Conservation (phyloP, 148 eudicot genomes). For the Persicaria tinctoria region DNA sequence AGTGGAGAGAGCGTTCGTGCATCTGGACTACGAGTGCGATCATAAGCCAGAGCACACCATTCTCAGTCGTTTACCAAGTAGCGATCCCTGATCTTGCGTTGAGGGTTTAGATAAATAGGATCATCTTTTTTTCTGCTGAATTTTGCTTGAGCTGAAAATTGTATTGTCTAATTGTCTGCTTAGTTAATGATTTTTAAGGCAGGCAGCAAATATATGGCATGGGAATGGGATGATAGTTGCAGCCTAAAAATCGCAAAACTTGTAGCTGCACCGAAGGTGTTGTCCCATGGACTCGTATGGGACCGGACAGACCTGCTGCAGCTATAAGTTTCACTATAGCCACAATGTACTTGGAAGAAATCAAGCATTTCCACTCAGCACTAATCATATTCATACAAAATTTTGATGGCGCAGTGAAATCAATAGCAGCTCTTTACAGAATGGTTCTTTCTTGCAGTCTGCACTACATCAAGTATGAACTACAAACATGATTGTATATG, state of each 20-base stretch:
- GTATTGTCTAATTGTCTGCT: not conserved
- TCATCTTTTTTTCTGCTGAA: not conserved
- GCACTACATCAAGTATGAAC: slow-evolving; percentile 6
- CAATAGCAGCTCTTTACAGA: not conserved
- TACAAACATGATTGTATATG: not conserved
- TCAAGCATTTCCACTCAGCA: not conserved
- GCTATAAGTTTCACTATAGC: not conserved
- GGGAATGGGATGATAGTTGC: not conserved
- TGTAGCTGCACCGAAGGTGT: not conserved
- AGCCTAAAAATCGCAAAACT: not conserved
- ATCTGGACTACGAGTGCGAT: slow-evolving; percentile 79
- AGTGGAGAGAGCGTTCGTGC: slow-evolving; percentile 94
- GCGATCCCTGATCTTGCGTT: slow-evolving; percentile 42
- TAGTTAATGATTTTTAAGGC: not conserved
- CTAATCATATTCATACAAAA: not conserved
- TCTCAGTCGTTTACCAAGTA: slow-evolving; percentile 66
- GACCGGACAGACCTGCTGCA: not conserved
- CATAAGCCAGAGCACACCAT: slow-evolving; percentile 94
- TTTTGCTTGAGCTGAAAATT: no score
- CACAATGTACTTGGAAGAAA: not conserved
- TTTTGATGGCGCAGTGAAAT: slow-evolving; percentile 4
- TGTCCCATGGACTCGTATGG: no score
- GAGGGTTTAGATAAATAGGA: not conserved
- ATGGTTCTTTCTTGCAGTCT: not conserved
- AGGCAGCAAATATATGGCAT: not conserved